Percentiles rank a stretch among this genome's conserved stretches.
Conservation (phyloP, 2,329 filamentous ascomycete genomes). For the Tolypocladium endophyticum region DNA sequence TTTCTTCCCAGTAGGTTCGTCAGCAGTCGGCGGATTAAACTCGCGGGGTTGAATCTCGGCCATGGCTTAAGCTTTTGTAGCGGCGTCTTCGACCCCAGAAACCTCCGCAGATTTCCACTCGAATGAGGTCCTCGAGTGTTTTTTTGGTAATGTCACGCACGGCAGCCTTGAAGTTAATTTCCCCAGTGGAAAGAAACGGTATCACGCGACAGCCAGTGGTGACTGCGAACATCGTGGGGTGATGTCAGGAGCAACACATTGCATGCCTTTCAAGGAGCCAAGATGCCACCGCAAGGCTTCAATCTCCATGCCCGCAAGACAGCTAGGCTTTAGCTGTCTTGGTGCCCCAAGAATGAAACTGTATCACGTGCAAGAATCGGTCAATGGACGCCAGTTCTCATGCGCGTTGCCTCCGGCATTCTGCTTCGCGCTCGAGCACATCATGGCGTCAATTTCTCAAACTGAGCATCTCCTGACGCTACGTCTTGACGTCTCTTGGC, state of each 20-base stretch:
- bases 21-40: not conserved
- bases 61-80: not conserved
- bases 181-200: not conserved
- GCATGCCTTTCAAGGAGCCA: not conserved
- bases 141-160: not conserved
- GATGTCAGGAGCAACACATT: not conserved
- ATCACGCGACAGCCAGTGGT: not conserved
- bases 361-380: not conserved
- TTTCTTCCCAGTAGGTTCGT: not conserved
- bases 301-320: not conserved
- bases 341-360: not conserved
- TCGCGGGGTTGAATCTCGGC: not conserved
- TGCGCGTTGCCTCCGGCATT: not conserved
- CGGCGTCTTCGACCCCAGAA: not conserved
- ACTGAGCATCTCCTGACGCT: too few relatives aligned
- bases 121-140: not conserved
- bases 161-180: not conserved
- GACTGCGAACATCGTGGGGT: not conserved
- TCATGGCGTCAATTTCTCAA: not conserved
- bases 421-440: not conserved
- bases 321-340: not conserved
- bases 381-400: not conserved
- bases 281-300: not conserved
- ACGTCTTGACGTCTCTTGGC: not conserved
- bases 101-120: not conserved